A percentile compares a stretch with the other conserved stretches of the same genome.
Conservation (phyloP, 495 filamentous ascomycete genomes). For the Entonaema liquescens region DNA sequence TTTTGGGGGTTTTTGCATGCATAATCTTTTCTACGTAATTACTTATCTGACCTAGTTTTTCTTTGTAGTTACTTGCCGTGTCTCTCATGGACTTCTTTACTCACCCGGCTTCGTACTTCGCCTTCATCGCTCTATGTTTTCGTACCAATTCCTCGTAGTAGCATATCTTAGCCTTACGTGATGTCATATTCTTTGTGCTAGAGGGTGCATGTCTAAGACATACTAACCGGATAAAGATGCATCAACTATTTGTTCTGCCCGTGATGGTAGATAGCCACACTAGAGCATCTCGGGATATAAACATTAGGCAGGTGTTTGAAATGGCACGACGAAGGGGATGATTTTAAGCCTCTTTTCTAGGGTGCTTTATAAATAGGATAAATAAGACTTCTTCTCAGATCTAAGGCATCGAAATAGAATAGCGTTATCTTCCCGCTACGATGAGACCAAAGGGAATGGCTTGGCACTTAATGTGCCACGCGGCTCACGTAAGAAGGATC, state of each 20-base stretch:
- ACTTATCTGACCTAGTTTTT: neutral
- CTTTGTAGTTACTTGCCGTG: neutral
- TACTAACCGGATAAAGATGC: neutral
- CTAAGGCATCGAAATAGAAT: neutral
- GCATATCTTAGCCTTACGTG: neutral
- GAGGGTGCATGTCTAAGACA: neutral
- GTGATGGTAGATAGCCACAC: neutral
- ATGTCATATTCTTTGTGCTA: neutral
- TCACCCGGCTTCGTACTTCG: neutral
- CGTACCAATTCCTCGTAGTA: neutral
- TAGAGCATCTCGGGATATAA: neutral
- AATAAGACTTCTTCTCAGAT: no score
- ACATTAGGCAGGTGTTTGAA: constrained; percentile 1
- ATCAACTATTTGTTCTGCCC: neutral
- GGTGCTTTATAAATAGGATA: constrained; percentile 5
- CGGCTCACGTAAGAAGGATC: constrained; percentile 1
- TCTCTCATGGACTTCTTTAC: neutral
- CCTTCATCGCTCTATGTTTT: neutral
- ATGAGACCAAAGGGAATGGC: constrained; percentile 5
- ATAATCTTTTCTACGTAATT: no score
- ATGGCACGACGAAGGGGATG: neutral
- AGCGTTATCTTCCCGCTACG: neutral
- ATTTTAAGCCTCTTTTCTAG: neutral
- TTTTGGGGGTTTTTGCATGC: no score
- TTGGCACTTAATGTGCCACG: constrained; percentile 9